A percentile compares a stretch with the other conserved stretches of the same genome.
phyloP scores from a whole-genome alignment of 2,329 filamentous ascomycete genomes.

The Diplodia scrobiculata region DNA sequence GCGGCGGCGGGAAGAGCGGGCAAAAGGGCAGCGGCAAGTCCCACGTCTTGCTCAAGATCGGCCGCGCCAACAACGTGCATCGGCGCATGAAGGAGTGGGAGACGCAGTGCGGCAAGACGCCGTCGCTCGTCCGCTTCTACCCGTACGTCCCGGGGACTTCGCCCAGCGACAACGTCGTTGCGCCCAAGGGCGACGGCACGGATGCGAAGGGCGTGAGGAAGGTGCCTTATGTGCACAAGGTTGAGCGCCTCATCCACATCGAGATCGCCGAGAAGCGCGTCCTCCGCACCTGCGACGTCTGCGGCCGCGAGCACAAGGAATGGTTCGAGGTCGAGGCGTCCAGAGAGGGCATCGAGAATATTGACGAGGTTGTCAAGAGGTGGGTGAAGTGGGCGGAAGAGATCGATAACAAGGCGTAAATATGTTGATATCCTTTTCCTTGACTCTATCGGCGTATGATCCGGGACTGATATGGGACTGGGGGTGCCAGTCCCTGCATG shows the following conservation, averaged over 20 bases:
- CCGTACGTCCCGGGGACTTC: slow-evolving; percentile 64
- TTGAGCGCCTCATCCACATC: slow-evolving; percentile 87
- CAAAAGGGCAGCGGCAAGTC: not conserved
- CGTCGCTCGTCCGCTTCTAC: slow-evolving; percentile 88
- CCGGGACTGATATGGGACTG: not conserved
- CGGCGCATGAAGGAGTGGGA: slow-evolving; percentile 90
- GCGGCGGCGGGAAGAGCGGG: not conserved
- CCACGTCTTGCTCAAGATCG: slow-evolving; percentile 68
- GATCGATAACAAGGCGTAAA: not conserved
- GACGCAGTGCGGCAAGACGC: slow-evolving; percentile 84
- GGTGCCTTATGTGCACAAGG: slow-evolving; percentile 81
- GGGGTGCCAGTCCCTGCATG: not conserved
- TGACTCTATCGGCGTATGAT: not conserved
- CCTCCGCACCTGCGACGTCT: slow-evolving; percentile 69
- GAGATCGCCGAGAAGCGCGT: slow-evolving; percentile 68
- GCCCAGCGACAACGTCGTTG: slow-evolving; percentile 30
- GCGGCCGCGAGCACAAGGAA: slow-evolving; percentile 83
- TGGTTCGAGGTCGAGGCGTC: slow-evolving; percentile 90
- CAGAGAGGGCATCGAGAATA: slow-evolving; percentile 66
- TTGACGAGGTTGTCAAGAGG: slow-evolving; percentile 73
- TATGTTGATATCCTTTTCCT: not conserved
- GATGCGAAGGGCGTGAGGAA: slow-evolving; percentile 56
- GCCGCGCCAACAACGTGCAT: slow-evolving; percentile 77
- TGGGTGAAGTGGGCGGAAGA: slow-evolving; percentile 84
- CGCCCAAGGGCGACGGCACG: slow-evolving; percentile 35